phyloP scores from a whole-genome alignment of 2,329 filamentous ascomycete genomes.

The Dactylellina parvicollis region DNA sequence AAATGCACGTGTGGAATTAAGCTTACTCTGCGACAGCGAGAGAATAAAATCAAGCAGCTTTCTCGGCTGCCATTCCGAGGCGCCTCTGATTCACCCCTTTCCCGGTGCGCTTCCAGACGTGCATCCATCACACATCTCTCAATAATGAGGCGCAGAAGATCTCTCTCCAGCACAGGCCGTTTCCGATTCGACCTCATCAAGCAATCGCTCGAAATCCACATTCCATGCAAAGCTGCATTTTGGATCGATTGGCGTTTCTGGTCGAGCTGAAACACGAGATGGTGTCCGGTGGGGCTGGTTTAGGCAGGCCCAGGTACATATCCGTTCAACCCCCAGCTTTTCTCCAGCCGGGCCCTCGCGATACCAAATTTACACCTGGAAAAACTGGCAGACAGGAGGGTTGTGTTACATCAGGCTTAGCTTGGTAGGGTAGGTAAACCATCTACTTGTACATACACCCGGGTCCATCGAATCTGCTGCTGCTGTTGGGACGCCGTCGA shows the following conservation, averaged over 20 bases:
- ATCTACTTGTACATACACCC: background rate
- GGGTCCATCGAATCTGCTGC: background rate
- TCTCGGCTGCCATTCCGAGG: slow-evolving; percentile 43
- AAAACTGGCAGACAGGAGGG: too few species aligned
- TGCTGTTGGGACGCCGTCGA: background rate
- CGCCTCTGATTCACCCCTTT: slow-evolving; percentile 43
- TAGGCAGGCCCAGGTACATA: slow-evolving; percentile 36
- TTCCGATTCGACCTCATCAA: slow-evolving; percentile 5
- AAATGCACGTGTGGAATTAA: background rate
- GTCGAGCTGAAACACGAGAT: slow-evolving; percentile 46
- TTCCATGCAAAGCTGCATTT: slow-evolving; percentile 15
- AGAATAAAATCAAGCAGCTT: background rate
- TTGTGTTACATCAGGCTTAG: too few species aligned
- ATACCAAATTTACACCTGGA: background rate
- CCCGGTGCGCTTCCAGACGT: background rate
- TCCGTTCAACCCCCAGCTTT: slow-evolving; percentile 3
- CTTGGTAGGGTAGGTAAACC: background rate
- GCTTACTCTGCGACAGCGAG: background rate
- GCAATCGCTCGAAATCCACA: slow-evolving; percentile 4
- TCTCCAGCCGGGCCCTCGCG: background rate
- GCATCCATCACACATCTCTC: background rate
- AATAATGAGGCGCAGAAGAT: background rate
- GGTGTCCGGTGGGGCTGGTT: slow-evolving; percentile 35
- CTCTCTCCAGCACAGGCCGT: background rate
- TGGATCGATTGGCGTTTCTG: slow-evolving; percentile 52